Conservation (phyloP, 2,329 filamentous ascomycete species). For the Paecilomyces fulvus region DNA sequence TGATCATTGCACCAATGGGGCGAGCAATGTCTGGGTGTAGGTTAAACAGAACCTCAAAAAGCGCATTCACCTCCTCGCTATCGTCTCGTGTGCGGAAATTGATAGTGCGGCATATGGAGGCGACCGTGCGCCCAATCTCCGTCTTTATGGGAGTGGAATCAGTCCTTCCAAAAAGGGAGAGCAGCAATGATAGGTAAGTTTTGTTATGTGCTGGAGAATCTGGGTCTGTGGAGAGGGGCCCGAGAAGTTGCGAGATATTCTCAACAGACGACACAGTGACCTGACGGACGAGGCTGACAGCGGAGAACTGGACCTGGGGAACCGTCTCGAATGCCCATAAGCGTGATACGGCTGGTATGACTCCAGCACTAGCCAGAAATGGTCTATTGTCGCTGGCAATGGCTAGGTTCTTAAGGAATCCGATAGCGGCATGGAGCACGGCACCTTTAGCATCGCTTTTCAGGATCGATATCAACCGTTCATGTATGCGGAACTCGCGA, state of each 20-base stretch:
- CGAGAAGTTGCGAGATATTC: conserved; percentile 31
- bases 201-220: conserved; percentile 18
- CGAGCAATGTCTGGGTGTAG: conserved; percentile 28
- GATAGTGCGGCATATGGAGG: conserved; percentile 36
- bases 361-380: conserved; percentile 29
- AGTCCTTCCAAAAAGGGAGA: conserved; percentile 33
- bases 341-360: conserved; percentile 29
- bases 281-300: conserved; percentile 33
- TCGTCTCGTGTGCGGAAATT: conserved; percentile 20
- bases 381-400: conserved; percentile 35
- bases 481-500: conserved; percentile 29
- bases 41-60: conserved; percentile 27
- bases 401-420: conserved; percentile 41
- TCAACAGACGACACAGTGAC: conserved; percentile 27
- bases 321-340: conserved; percentile 35
- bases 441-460: conserved; percentile 28
- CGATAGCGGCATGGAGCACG: conserved; percentile 37
- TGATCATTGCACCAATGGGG: conserved; percentile 36
- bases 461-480: conserved; percentile 32
- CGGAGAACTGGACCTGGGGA: conserved; percentile 37
- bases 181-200: conserved; percentile 34
- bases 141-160: conserved; percentile 38
- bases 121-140: conserved; percentile 39
- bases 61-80: conserved; percentile 10
- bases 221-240: conserved; percentile 19